Evolutionary conservation across 768 basidiomycete species (phyloP), one percentile per base, ranked within the genome.

Genomic region (Cubamyces lactineus): DNA sequence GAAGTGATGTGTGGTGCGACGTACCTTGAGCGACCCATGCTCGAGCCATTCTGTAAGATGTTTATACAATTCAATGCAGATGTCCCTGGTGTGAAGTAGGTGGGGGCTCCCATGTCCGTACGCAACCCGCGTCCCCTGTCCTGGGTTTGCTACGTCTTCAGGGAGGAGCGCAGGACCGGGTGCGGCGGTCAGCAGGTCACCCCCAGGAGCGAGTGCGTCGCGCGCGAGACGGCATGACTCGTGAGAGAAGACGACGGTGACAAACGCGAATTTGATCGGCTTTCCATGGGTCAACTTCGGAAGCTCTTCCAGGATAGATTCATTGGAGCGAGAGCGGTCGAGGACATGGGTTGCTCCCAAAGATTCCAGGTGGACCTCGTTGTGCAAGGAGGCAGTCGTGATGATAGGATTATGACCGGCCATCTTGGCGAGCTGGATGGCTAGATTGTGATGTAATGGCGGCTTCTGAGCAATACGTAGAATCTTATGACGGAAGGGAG

Each of bases 271-370:
- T 26, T 53, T 47, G 47, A 73, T n/a, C 8, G 72, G 72, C 38
- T 50, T 43, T 13, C 48, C 39, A 19, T 17, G 21, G 11, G 69
- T 61, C 61, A 73, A 63, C 55, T 56, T 43, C 24, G 39, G 46
- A 17, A 68, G 54, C 13, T 53, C 50, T 17, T 55, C 57, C 13
- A 48, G 45, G 28, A 70, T 52, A 21, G 45, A 39, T 16, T 61
- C 26, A 5, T 57, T 19, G 30, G 61, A 54, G 46, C 40, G 60
- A 28, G 53, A 57, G 13, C 72, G 60, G 60, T 73, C 69, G 49
- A 73, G 54, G 30, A 71, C 61, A 48, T 70, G 70, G 39, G 70
- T 70, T 16, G 64, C 67, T n/a, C 70, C 70, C 58, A 69, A 57
- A 4, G 60, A 49, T 4, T 6, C 55, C 53, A 63, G 65, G 38